A percentile compares a stretch with the other conserved stretches of the same genome.
phyloP scores from a whole-genome alignment of 164 flowering plant genomes.

The Warburgia ugandensis region DNA sequence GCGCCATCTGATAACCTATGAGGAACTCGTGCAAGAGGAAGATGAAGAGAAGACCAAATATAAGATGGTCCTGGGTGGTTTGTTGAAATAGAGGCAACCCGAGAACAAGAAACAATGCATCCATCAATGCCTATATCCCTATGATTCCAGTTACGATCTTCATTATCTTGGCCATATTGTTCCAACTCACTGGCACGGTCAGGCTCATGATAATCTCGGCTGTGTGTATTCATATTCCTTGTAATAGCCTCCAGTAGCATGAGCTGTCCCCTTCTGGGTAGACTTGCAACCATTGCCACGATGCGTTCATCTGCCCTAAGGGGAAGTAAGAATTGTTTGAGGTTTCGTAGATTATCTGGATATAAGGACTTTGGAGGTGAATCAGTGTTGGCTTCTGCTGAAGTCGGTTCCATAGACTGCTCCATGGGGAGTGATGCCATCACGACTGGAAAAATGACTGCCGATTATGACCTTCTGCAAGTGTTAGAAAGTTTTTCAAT shows the following conservation, averaged over 20 bases:
- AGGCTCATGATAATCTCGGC: neutral
- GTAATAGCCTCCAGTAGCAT: neutral
- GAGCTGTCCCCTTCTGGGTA: neutral
- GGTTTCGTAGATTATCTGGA: neutral
- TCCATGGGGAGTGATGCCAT: no score
- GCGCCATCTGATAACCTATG: neutral
- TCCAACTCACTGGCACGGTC: neutral
- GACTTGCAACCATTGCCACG: neutral
- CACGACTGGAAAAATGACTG: no score
- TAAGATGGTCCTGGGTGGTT: neutral
- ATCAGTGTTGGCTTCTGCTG: neutral
- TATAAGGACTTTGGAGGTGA: neutral
- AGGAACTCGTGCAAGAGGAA: neutral
- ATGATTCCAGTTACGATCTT: neutral
- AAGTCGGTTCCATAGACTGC: neutral
- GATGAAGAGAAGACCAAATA: neutral
- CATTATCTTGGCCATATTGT: neutral
- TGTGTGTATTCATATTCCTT: neutral
- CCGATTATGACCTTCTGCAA: neutral
- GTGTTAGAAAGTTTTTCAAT: no score
- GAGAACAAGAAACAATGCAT: neutral
- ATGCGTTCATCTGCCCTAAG: neutral
- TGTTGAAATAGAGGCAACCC: neutral
- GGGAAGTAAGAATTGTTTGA: neutral
- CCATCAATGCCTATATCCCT: neutral